Evolutionary conservation across 805 yeast genomes (phyloP), one percentile per base, ranked within the genome.

Genomic region (Komagataella kurtzmanii): DNA sequence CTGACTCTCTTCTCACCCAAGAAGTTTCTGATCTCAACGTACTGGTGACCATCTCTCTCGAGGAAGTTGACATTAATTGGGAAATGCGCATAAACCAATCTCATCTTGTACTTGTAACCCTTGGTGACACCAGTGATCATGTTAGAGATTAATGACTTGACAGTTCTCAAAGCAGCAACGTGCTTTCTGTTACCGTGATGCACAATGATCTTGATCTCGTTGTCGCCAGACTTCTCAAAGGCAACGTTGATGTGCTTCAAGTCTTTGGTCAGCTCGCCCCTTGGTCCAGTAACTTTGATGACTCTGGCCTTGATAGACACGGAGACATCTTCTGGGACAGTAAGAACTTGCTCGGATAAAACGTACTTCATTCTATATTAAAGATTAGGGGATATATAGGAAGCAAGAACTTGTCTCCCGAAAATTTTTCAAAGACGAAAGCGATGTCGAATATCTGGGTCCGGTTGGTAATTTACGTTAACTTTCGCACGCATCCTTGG

Each of bases 31-130:
- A 93, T 90, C 81, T 93, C 98, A 65, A 91, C 85, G 68, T 68
- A 80, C 59, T 79, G 74, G 51, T 71, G 65, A 63, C 86, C 88
- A 54, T 91, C 91, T 67, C 79, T 77, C 61, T 86, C 88, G 70
- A 86, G 71, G 63, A 89, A 74, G 81, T 90, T 91, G 64, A 93
- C 97, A 78, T 93, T 93, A 78, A 95, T 93, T 74, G 99, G 99
- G 96, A 93, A 93, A 88, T 93, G 99, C 84, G 99, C 99, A 73
- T 91, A 95, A 60, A 93, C 99, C 75, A 88, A 90, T 83, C 98
- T 89, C 97, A 93, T 85, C 87, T 93, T 93, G 93, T 93, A 93
- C 79, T 87, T 83, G 95, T 77, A 91, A 76, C 98, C 99, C 80
- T 83, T 83, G 73, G 99, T 93, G 72, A 93, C 99, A 86, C 99